Evolutionary conservation across 257 asterid species (phyloP).

Genomic region (Apocynum venetum): DNA sequence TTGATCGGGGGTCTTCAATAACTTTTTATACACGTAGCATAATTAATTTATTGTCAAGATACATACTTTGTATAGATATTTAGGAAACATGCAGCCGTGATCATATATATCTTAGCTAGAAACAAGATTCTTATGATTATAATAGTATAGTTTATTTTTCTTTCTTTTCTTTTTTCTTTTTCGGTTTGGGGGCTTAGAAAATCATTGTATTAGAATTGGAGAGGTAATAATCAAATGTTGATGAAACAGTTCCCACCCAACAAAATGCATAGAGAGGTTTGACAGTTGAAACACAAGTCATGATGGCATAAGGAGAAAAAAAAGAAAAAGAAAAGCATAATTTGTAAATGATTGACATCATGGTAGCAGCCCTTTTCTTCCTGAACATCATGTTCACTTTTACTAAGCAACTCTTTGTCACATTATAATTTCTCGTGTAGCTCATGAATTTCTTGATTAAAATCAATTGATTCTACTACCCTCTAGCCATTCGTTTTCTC

Average conservation of each 20-base stretch:
- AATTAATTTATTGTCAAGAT: not conserved
- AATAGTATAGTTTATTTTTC: not conserved
- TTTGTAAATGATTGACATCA: conserved; percentile 21
- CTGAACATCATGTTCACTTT: not conserved
- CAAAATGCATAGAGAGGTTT: not conserved
- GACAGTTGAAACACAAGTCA: conserved; percentile 13
- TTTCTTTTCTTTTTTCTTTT: too few relatives aligned
- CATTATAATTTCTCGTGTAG: not conserved
- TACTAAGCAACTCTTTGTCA: too few relatives aligned
- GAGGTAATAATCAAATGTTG: not conserved
- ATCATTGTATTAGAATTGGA: not conserved
- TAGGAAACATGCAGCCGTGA: conserved; percentile 5
- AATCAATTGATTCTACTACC: not conserved
- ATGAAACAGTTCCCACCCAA: not conserved
- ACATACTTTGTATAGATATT: not conserved
- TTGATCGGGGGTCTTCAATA: not conserved
- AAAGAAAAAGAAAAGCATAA: conserved; percentile 6
- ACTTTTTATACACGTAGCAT: not conserved
- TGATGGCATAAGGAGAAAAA: conserved; percentile 17
- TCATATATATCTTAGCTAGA: not conserved
- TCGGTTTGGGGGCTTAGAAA: not conserved
- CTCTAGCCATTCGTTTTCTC: not conserved
- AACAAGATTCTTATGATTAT: not conserved
- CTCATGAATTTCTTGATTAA: not conserved
- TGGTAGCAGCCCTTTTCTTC: not conserved